Evolutionary conservation across 23 red algal genomes (phyloP).

Genomic region (Pyropia yezoensis): DNA sequence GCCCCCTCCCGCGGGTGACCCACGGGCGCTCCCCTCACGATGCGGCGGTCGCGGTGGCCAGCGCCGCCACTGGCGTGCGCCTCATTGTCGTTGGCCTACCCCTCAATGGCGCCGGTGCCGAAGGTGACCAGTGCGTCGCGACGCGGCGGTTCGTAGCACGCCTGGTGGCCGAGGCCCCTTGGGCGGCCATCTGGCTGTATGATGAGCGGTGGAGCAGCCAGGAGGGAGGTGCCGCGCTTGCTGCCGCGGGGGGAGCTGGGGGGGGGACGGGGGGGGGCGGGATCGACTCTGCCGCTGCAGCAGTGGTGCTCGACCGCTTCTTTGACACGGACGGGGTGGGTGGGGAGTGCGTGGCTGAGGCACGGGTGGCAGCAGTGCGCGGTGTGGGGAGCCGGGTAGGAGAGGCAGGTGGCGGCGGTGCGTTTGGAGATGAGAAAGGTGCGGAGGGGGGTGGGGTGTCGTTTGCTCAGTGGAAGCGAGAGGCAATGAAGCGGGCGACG

Average conservation of each 20-base stretch:
- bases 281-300: constrained; percentile 30
- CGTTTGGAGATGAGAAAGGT: not conserved
- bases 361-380: not conserved
- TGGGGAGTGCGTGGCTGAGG: not conserved
- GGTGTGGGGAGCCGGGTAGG: constrained; percentile 3
- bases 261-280: not conserved
- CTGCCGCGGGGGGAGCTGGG: constrained; percentile 4
- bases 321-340: constrained; percentile 2
- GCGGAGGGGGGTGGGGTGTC: constrained; percentile 4
- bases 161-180: constrained; percentile 13
- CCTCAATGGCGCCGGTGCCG: constrained; percentile 10
- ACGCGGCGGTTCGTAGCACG: constrained; percentile 28
- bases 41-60: constrained; percentile 23
- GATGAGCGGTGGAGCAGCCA: constrained; percentile 31
- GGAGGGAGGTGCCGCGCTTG: constrained; percentile 14
- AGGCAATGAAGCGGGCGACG: constrained; percentile 23
- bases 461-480: constrained; percentile 35
- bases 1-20: constrained; percentile 22
- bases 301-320: constrained; percentile 26
- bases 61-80: constrained; percentile 2
- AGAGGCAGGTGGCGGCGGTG: not conserved
- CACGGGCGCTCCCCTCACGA: constrained; percentile 9
- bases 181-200: constrained; percentile 30
- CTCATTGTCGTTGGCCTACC: constrained; percentile 42
- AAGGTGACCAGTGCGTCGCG: constrained; percentile 12